Conservation (phyloP, 371 early-diverging fungal genomes). For the Zancudomyces culisetae region DNA sequence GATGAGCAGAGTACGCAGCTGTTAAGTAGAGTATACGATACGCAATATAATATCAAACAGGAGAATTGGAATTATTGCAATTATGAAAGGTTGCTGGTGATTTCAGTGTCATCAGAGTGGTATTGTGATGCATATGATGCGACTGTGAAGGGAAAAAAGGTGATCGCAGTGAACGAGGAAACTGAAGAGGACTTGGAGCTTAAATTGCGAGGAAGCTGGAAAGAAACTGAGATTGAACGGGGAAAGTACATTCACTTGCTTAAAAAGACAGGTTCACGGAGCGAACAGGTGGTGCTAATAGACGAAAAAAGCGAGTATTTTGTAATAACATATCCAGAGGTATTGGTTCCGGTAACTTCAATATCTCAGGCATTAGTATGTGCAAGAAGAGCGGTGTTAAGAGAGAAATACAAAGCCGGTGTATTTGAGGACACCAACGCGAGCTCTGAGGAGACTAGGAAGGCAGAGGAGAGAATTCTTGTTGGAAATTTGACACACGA, state of each 20-base stretch:
- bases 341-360: constrained; percentile 50
- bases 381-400: constrained; percentile 55
- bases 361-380: constrained; percentile 57
- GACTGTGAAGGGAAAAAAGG: background rate
- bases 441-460: constrained; percentile 4
- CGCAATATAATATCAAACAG: background rate
- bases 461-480: constrained; percentile 33
- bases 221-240: constrained; percentile 15
- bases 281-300: constrained; percentile 16
- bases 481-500: constrained; percentile 68
- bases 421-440: background rate
- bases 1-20: constrained; percentile 20
- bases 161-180: constrained; percentile 2
- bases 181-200: constrained; percentile 3
- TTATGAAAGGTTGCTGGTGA: constrained; percentile 3
- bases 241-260: constrained; percentile 37
- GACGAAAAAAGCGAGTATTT: constrained; percentile 22
- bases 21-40: background rate
- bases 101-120: background rate
- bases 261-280: background rate
- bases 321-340: constrained; percentile 60
- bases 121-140: background rate
- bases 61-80: background rate
- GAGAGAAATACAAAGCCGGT: constrained; percentile 29
- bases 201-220: constrained; percentile 28